Conservation (phyloP, 305 asterid species). For the Vinca major region DNA sequence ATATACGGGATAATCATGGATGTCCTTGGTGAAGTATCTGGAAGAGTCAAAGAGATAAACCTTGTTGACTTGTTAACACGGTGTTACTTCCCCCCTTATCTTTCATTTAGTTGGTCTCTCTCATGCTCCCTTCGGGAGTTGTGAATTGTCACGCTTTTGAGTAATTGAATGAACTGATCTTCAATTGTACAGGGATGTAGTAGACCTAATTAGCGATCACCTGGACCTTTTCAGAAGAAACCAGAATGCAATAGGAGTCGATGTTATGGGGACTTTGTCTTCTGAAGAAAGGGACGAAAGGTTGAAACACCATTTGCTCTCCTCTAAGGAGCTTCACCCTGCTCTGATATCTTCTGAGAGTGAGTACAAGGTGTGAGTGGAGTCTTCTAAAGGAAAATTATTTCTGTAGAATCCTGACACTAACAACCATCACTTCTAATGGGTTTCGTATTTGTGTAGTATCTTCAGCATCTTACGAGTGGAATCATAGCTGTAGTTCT, state of each 20-base stretch:
- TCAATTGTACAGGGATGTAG: slow-evolving; percentile 58
- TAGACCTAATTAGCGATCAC: slow-evolving; percentile 80
- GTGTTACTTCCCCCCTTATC: slow-evolving; percentile 16
- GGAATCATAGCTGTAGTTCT: slow-evolving; percentile 81
- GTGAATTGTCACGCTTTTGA: slow-evolving; percentile 1
- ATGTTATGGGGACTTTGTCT: slow-evolving; percentile 93
- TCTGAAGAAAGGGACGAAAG: slow-evolving; percentile 98
- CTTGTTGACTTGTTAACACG: slow-evolving; percentile 86
- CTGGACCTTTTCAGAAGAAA: slow-evolving; percentile 85
- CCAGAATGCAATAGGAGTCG: slow-evolving; percentile 79
- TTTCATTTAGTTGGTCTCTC: background rate
- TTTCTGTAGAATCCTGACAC: slow-evolving; percentile 10
- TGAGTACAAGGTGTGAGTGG: slow-evolving; percentile 97
- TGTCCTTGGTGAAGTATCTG: slow-evolving; percentile 81
- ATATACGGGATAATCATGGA: slow-evolving; percentile 67
- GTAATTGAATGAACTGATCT: slow-evolving; percentile 16
- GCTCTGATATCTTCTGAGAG: slow-evolving; percentile 90
- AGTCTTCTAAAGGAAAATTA: slow-evolving; percentile 37
- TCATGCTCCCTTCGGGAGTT: background rate
- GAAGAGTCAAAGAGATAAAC: slow-evolving; percentile 73
- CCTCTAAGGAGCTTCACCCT: slow-evolving; percentile 93
- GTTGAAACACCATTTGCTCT: slow-evolving; percentile 75
- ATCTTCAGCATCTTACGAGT: slow-evolving; percentile 84
- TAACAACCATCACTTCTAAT: slow-evolving; percentile 7
- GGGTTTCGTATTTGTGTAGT: slow-evolving; percentile 30